phyloP scores from a whole-genome alignment of 2,329 filamentous ascomycete species.

The Cadophora luteo-olivacea region DNA sequence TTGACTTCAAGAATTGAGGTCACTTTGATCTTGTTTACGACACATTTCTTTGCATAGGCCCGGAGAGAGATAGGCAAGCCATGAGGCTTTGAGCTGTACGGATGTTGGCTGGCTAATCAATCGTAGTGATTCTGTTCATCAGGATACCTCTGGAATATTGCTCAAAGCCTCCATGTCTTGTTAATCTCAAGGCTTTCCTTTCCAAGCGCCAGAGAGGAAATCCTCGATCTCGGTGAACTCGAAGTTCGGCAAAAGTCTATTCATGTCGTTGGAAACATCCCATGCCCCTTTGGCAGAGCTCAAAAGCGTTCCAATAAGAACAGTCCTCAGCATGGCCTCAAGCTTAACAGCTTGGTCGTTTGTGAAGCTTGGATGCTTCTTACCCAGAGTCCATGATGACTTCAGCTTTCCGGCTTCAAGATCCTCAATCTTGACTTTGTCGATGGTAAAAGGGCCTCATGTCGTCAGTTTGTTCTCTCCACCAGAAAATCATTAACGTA shows the following conservation, averaged over 20 bases:
- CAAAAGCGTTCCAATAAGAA: conserved; percentile 47
- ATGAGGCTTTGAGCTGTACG: too few species aligned
- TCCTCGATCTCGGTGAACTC: conserved; percentile 44
- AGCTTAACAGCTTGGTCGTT: conserved; percentile 38
- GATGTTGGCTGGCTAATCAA: too few species aligned
- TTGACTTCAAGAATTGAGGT: too few species aligned
- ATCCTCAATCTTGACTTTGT: conserved; percentile 28
- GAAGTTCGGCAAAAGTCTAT: conserved; percentile 46
- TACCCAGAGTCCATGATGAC: conserved; percentile 44
- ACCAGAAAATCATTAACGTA: conserved; percentile 22
- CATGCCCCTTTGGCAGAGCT: conserved; percentile 43
- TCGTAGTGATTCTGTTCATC: too few species aligned
- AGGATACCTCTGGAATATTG: too few species aligned
- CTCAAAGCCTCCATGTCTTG: too few species aligned
- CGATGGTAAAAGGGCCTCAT: conserved; percentile 27
- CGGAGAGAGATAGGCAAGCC: too few species aligned
- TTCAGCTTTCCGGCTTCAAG: conserved; percentile 27
- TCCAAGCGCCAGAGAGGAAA: conserved; percentile 47
- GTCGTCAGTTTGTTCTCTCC: conserved; percentile 19
- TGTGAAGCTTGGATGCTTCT: conserved; percentile 44
- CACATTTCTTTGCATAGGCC: too few species aligned
- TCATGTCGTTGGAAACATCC: conserved; percentile 46
- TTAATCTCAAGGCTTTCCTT: conserved; percentile 42
- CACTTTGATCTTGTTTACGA: too few species aligned
- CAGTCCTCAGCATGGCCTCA: conserved; percentile 33